Evolutionary conservation across 2,329 filamentous ascomycete genomes (phyloP).

Genomic region (Podosphaera leucotricha): DNA sequence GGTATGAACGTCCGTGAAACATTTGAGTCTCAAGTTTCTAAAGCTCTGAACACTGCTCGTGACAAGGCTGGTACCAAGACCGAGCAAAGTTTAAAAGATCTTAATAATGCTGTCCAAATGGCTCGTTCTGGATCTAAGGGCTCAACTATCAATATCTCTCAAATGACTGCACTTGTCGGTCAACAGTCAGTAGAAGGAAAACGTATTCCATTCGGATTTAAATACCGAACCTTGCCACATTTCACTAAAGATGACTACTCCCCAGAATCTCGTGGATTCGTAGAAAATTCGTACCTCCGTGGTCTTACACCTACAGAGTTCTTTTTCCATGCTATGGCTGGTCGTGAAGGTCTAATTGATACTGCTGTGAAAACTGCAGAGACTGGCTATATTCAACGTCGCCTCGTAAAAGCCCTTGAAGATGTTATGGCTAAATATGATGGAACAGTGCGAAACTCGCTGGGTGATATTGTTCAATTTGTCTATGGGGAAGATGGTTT

Average conservation of each 20-base stretch:
- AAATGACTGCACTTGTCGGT: conserved; percentile 95
- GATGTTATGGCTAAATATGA: conserved; percentile 97
- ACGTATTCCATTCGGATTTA: conserved; percentile 97
- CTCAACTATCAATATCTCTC: conserved; percentile 96
- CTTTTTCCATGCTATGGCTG: conserved; percentile 99
- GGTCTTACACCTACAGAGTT: conserved; percentile 90
- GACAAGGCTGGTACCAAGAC: conserved; percentile 87
- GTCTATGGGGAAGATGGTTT: conserved; percentile 93
- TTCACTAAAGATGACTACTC: conserved; percentile 99
- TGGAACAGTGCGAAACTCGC: conserved; percentile 85
- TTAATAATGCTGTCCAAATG: conserved; percentile 95
- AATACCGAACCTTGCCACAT: conserved; percentile 87
- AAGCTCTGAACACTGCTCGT: conserved; percentile 82
- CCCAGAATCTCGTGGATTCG: conserved; percentile 86
- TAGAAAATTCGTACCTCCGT: conserved; percentile 95
- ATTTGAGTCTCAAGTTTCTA: conserved; percentile 92
- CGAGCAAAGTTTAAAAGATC: conserved; percentile 76
- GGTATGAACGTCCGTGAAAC: conserved; percentile 98
- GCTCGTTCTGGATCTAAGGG: conserved; percentile 93
- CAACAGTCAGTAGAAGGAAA: conserved; percentile 97
- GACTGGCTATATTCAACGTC: conserved; percentile 96
- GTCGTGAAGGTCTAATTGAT: conserved; percentile 98
- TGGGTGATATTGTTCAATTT: conserved; percentile 93
- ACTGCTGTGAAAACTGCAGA: conserved; percentile 98
- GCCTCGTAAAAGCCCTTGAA: conserved; percentile 92